Conservation (phyloP, 1,284 basidiomycete genomes). For the Sporisorium graminicola region DNA sequence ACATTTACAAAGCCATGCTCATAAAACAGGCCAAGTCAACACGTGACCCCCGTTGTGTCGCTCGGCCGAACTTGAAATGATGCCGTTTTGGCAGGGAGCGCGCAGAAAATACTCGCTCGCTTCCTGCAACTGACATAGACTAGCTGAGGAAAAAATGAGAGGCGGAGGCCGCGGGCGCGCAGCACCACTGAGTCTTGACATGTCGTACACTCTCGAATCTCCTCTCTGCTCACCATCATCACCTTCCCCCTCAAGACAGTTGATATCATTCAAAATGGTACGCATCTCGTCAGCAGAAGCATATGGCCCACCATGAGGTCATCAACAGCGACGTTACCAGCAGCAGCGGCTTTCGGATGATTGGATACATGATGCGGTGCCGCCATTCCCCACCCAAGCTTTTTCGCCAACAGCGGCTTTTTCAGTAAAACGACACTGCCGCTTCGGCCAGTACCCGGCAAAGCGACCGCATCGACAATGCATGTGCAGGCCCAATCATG, state of each 20-base stretch:
- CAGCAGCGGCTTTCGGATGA: conserved; percentile 10
- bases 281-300: conserved; percentile 39
- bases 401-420: conserved; percentile 26
- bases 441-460: conserved; percentile 28
- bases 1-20: too few species aligned
- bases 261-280: conserved; percentile 58
- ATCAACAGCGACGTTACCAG: conserved; percentile 11
- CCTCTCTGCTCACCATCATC: conserved; percentile 27
- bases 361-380: conserved; percentile 37
- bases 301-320: conserved; percentile 22
- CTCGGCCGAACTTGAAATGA: neutral
- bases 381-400: conserved; percentile 2
- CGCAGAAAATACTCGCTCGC: neutral
- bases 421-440: conserved; percentile 30
- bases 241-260: conserved; percentile 42
- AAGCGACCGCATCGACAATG: conserved; percentile 13
- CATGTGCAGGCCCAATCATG: conserved; percentile 18
- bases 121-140: neutral
- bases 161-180: neutral
- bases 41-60: neutral
- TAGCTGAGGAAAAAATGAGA: neutral
- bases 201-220: neutral
- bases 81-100: neutral
- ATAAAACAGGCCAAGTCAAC: too few species aligned
- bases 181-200: neutral